Evolutionary conservation across 192 early-diverging fungal species (phyloP), one percentile per base, ranked within the genome.

Genomic region (Podila epigama): DNA sequence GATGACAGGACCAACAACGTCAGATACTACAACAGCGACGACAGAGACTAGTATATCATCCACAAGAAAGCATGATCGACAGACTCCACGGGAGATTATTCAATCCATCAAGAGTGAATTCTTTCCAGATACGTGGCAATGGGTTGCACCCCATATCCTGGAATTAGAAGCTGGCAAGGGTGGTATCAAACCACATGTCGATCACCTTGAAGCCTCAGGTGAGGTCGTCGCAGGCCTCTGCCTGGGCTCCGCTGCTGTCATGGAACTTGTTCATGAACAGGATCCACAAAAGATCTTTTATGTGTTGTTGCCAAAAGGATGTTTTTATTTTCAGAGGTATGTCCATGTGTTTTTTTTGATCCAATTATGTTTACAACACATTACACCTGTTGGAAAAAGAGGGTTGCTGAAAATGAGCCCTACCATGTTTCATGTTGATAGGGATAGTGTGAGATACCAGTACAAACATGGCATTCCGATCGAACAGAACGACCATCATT

Each of bases 391-490:
- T n/a, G n/a, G n/a, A n/a, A n/a, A n/a, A n/a, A n/a, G n/a, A n/a
- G n/a, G n/a, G n/a, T n/a, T n/a, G n/a, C n/a, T n/a, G n/a, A n/a
- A n/a, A n/a, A n/a, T n/a, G 9, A 36, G 40, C 5, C n/a, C 22
- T 28, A 12, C 28, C 22, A 25, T 7, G 41, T 41, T 80, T 54
- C 16, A 13, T 44, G n/a, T 40, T 12, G 0, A 22, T 32, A 80
- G 88, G 18, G 89, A 84, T 40, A 63, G 63, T 6, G 83, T 94
- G n/a, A 84, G 94, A 41, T 93, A 89, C 57, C 79, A 87, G 29
- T 96, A 90, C 75, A 93, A 90, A 1, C 94, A 96, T 65, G 94
- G 92, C 55, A 93, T 96, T 15, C 89, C 89, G 1, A 62, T 72
- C 2, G 69, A 85, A 27, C 59, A 80, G 1, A 57, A 60, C 10